Evolutionary conservation across 352 stramenopile genomes (phyloP), one percentile per base, ranked within the genome.

Genomic region (Phytophthora fragariaefolia): DNA sequence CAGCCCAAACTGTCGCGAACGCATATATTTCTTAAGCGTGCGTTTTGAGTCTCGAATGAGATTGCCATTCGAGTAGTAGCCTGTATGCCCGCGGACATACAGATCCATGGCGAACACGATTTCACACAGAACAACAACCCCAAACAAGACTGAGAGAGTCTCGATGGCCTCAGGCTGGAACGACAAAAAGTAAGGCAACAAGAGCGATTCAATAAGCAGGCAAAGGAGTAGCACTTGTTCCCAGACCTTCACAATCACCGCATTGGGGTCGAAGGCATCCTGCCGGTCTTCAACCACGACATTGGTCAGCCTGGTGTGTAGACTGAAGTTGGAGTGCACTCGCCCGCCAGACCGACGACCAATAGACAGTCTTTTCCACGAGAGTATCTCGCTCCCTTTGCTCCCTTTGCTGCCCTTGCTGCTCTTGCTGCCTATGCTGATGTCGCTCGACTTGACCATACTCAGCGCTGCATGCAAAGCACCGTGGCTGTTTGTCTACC

Each of bases 31-130:
- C 23, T 50, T 45, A 15, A 69, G 55, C 1, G 78, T 78, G 17
- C 73, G 73, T 17, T 46, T 58, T 1, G 61, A 62, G 42, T 89
- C 74, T 13, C 73, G 77, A 27, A 85, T 63, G n/a, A 87, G 30
- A 52, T 88, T 83, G 26, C 79, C 81, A 20, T 85, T 76, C 17
- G 79, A 65, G 64, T 89, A 87, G 46, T 75, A 87, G 6, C 78
- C 78, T 6, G 74, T 89, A 57, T 83, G 73, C 12, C 82, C 66
- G 50, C 87, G 79, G 3, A 90, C 68, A 17, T 69, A 71, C 13
- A 92, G 64, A 42, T 91, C 84, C 7, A 78, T n/a, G 6, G 81
- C 15, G 38, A 92, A 89, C 9, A 90, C 26, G 2, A 75, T 12
- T 49, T 92, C 84, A 40, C 55, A 80, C 2, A 42, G 22, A 15